Evolutionary conservation across 129 eudicot genomes (phyloP), one percentile per base, ranked within the genome.

Genomic region (Glebionis coronaria): DNA sequence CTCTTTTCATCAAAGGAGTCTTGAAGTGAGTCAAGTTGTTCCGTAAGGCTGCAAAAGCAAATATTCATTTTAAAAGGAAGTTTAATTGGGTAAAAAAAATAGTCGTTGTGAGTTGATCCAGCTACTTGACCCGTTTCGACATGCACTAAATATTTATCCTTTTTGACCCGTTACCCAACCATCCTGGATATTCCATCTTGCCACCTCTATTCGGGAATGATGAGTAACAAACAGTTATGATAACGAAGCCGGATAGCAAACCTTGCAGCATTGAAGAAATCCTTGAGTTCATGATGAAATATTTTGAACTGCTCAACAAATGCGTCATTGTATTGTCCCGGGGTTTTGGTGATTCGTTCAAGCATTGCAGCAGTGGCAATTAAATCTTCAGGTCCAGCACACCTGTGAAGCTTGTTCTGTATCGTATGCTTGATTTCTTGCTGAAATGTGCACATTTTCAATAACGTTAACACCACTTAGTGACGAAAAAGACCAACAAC

Each of bases 371-470:
- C 91, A 13, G 98, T 92, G 56, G 98, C 83, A 68, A 88, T 81
- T 76, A 92, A 87, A 79, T 92, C 98, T 78, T 92, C 98, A 46
- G 98, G 98, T 62, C 98, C 98, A 59, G 96, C 98, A 86, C 82
- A 79, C 31, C 98, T 74, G 61, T 92, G 98, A 63, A 92, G 96
- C 83, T 92, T 92, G 86, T 92, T 92, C 65, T 92, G 98, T 76
- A 92, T 92, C n/a, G 98, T 92, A 71, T 92, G 98, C 78, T 92
- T 92, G 71, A 92, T 92, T 81, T 92, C 91, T 92, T 92, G 98
- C 98, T 92, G 95, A 16, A 68, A 58, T 60, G 13, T 18, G 21
- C 58, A 65, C 20, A 56, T 53, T 45, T 40, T 14, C n/a, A 47
- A 59, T 52, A 42, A 40, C 31, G 65, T 50, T 25, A 67, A 60